These are phyloP conservation scores for Thielaviopsis populi DNA, from an alignment of 2,329 filamentous ascomycete genomes.

Conservation along the genomic window DNA sequence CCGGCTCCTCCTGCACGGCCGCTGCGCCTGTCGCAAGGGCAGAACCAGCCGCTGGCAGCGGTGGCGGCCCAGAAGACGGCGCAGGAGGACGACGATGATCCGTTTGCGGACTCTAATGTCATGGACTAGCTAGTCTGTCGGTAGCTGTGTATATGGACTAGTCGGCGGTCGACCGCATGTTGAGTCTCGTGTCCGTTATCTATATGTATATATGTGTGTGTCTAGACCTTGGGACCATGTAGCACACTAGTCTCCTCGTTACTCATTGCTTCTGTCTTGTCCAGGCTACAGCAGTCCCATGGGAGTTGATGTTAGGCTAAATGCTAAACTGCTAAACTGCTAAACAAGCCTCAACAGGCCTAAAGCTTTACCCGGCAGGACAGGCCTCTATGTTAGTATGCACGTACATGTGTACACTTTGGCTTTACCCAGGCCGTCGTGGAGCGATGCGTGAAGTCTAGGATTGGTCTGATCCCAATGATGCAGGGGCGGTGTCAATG, in stretches of 20 bases:
- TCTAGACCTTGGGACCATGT: background rate
- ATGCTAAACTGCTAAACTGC: too few species aligned
- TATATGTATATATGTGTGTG: background rate
- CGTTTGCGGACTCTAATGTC: slow-evolving; percentile 53
- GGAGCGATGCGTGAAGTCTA: background rate
- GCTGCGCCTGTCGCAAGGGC: slow-evolving; percentile 28
- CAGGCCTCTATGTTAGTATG: too few species aligned
- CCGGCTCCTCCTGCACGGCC: slow-evolving; percentile 35
- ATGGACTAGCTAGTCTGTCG: slow-evolving; percentile 19
- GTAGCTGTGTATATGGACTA: too few species aligned
- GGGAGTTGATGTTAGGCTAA: too few species aligned
- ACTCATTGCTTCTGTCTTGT: too few species aligned
- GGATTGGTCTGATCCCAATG: background rate
- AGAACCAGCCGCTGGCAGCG: slow-evolving; percentile 22
- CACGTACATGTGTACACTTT: too few species aligned
- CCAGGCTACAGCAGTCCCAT: too few species aligned
- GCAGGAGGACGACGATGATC: slow-evolving; percentile 70
- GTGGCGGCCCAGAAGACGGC: slow-evolving; percentile 35
- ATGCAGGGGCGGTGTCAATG: background rate
- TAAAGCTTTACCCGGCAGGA: too few species aligned
- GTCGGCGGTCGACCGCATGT: too few species aligned
- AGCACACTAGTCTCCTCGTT: too few species aligned
- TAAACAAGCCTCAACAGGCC: too few species aligned
- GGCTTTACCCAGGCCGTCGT: background rate
- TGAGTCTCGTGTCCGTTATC: too few species aligned